These are phyloP conservation scores for Penicillium sp. DNA, from an alignment of 2,329 filamentous ascomycete genomes.

Conservation along the genomic window DNA sequence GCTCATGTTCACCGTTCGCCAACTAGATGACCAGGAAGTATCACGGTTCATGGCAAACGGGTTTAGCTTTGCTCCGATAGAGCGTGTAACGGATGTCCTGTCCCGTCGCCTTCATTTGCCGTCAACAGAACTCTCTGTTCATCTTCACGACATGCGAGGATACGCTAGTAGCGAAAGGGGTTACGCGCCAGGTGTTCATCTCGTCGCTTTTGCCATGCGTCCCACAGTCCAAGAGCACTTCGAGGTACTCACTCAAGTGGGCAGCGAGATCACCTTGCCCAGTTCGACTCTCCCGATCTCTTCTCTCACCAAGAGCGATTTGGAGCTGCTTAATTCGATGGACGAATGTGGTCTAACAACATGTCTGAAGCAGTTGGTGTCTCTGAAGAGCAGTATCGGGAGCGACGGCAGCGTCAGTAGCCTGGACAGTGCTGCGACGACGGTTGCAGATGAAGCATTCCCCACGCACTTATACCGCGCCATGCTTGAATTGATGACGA, in stretches of 20 bases:
- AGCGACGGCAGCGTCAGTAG: conserved; percentile 24
- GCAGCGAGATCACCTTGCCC: conserved; percentile 38
- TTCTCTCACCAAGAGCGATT: conserved; percentile 53
- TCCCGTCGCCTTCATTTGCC: conserved; percentile 72
- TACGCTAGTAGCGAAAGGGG: conserved; percentile 36
- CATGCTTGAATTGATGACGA: conserved; percentile 32
- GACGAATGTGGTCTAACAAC: conserved; percentile 36
- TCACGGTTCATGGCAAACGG: conserved; percentile 65
- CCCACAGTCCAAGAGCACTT: conserved; percentile 56
- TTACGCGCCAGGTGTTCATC: conserved; percentile 33
- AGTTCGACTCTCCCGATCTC: conserved; percentile 50
- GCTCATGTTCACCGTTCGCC: conserved; percentile 73
- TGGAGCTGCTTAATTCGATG: conserved; percentile 47
- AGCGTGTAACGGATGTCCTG: conserved; percentile 65
- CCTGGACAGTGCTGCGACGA: conserved; percentile 14
- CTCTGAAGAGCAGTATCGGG: conserved; percentile 16
- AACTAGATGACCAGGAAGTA: conserved; percentile 55
- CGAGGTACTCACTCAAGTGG: conserved; percentile 58
- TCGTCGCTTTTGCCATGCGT: conserved; percentile 42
- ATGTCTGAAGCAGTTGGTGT: conserved; percentile 33
- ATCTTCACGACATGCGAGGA: conserved; percentile 61
- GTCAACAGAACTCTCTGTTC: conserved; percentile 55
- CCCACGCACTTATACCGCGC: conserved; percentile 46
- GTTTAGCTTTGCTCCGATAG: conserved; percentile 70
- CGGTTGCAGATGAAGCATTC: conserved; percentile 30